Evolutionary conservation across 2,329 filamentous ascomycete species (phyloP).

Genomic region (Phaeosphaeria sp.): DNA sequence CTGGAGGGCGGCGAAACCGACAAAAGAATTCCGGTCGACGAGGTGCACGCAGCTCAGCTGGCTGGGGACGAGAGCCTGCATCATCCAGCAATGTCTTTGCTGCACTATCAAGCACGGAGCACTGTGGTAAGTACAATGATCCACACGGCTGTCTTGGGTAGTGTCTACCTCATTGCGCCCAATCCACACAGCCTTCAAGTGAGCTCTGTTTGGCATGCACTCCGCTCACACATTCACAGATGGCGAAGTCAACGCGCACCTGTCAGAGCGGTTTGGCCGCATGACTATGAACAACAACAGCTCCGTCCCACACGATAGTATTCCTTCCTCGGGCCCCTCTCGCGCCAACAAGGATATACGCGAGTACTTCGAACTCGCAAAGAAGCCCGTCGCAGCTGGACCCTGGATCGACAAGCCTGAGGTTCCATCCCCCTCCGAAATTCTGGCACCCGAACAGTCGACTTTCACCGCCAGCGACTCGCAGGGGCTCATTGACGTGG

Average conservation of each 20-base stretch:
- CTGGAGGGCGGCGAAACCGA: conserved; percentile 3
- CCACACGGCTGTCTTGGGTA: background rate
- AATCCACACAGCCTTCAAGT: background rate
- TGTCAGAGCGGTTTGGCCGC: conserved; percentile 20
- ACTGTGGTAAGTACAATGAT: conserved; percentile 14
- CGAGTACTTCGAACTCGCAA: conserved; percentile 29
- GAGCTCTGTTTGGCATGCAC: background rate
- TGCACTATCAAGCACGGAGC: conserved; percentile 2
- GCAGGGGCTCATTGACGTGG: conserved; percentile 25
- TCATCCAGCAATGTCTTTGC: conserved; percentile 14
- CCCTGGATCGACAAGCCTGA: conserved; percentile 55
- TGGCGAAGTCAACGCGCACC: conserved; percentile 23
- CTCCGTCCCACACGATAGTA: conserved; percentile 15
- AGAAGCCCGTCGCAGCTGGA: conserved; percentile 25
- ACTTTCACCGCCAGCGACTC: conserved; percentile 5
- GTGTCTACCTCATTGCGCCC: background rate
- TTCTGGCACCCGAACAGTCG: conserved; percentile 40
- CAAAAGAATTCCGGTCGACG: conserved; percentile 6
- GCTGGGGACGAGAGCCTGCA: background rate
- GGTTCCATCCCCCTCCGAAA: conserved; percentile 61
- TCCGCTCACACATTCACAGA: conserved; percentile 15
- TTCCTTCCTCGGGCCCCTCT: conserved; percentile 16
- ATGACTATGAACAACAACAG: background rate
- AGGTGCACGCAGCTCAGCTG: conserved; percentile 4
- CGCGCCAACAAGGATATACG: conserved; percentile 32